These are phyloP conservation scores for Blepharisma stoltei DNA, from an alignment of 73 alveolate genomes.

Conservation along the genomic window DNA sequence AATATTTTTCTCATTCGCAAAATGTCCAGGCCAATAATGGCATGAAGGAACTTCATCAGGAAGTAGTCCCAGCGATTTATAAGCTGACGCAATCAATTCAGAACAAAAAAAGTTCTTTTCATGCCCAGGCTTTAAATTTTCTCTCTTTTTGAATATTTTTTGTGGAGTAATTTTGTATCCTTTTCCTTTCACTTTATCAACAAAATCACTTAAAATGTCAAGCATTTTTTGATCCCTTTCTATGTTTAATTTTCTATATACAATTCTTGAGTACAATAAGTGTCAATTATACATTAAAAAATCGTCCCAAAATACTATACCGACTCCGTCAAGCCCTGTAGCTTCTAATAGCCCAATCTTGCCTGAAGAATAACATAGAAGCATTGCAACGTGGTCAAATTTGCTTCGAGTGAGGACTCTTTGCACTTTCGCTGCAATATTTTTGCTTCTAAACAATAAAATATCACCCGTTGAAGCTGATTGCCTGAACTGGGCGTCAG, in stretches of 20 bases:
- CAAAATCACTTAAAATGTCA: slow-evolving; percentile 32
- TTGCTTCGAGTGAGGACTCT: slow-evolving; percentile 40
- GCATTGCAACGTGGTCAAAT: slow-evolving; percentile 52
- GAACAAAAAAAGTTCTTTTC: slow-evolving; percentile 39
- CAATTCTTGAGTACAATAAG: slow-evolving; percentile 21
- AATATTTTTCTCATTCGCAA: neutral
- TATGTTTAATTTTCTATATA: slow-evolving; percentile 32
- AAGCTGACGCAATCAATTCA: slow-evolving; percentile 46
- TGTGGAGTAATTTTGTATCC: slow-evolving; percentile 8
- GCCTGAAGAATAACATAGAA: slow-evolving; percentile 36
- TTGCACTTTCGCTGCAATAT: slow-evolving; percentile 39
- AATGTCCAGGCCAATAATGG: slow-evolving; percentile 55
- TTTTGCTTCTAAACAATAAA: slow-evolving; percentile 35
- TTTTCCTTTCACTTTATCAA: slow-evolving; percentile 37
- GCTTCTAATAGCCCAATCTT: slow-evolving; percentile 42
- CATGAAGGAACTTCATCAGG: slow-evolving; percentile 38
- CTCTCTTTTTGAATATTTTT: slow-evolving; percentile 19
- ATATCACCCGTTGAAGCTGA: slow-evolving; percentile 45
- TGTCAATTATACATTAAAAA: slow-evolving; percentile 28
- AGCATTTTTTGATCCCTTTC: slow-evolving; percentile 33
- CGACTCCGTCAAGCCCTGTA: slow-evolving; percentile 44
- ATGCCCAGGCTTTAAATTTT: slow-evolving; percentile 32
- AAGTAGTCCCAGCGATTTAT: slow-evolving; percentile 37
- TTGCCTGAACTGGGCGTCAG: slow-evolving; percentile 27
- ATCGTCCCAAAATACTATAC: slow-evolving; percentile 40